Base-by-base conservation (phyloP, 2,329 filamentous ascomycete species). In the Sodiomyces alkalinus region DNA sequence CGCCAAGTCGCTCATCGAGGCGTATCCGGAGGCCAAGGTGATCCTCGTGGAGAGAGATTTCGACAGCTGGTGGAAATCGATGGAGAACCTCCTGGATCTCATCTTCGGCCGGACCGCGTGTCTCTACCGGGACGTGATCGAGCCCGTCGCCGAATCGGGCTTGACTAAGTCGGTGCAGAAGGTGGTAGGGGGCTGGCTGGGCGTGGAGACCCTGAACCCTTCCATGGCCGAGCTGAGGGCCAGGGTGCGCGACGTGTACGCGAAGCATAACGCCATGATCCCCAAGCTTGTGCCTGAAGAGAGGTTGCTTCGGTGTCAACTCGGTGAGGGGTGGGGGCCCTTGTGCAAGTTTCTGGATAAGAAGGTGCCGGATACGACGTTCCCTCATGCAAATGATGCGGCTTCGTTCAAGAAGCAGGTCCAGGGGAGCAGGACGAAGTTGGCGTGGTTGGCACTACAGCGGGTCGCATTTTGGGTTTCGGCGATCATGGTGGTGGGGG, bases 21-120 rank as follows among this genome's bases (percentile, higher is more conserved):
- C 58, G 11, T 60, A 58, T 30, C 57, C 58, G 0, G 45, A 58
- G 15, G 56, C 57, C 7, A 52, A 50, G 26, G 52, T 60, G 7
- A 49, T 61, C 16, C 48, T 48, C 34, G 29, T 34, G 1, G 49
- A 49, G n/a, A 37, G 40, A 15, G 44, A 47, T 22, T 37, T 42
- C 1, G 40, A 40, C n/a, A 37, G 39, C 7, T 48, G 46, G 46
- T 42, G 41, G 38, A 28, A 12, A 19, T 28, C 19, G 12, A 28
- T 20, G 18, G n/a, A 14, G 5, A 28, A 19, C 5, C 11, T 31
- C 12, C 15, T 33, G 4, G 19, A 27, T 15, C 11, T 12, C 18
- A n/a, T n/a, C n/a, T 9, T 34, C 26, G 29, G 32, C 21, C 30
- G 17, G 19, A 16, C 17, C 9, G 23, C 23, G 13, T 19, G 16